These are phyloP conservation scores for Malassezia nana DNA, from an alignment of 1,284 basidiomycete genomes.

Conservation along the genomic window DNA sequence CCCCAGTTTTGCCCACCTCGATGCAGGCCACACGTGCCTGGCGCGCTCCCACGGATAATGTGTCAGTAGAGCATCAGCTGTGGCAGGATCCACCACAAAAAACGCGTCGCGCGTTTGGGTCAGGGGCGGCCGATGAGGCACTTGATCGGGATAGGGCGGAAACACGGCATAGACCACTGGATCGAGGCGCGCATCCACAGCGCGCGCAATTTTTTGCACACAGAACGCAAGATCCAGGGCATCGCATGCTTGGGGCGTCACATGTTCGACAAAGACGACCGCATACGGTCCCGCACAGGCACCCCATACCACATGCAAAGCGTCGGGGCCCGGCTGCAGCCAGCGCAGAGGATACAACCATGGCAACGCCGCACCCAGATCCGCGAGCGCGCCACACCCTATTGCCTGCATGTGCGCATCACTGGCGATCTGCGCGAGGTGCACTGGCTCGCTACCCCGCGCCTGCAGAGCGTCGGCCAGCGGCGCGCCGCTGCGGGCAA, in stretches of 20 bases:
- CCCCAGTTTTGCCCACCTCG: background rate
- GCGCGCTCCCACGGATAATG: constrained; percentile 1
- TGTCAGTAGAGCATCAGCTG: background rate
- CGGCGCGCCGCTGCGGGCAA: background rate
- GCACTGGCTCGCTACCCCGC: background rate
- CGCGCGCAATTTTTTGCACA: background rate
- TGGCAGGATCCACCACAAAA: constrained; percentile 3
- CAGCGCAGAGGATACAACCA: background rate
- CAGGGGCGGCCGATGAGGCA: background rate
- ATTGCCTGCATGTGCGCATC: background rate
- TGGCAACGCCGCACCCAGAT: background rate
- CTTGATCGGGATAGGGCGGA: background rate
- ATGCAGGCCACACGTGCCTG: background rate
- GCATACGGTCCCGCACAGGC: background rate
- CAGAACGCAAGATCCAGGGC: background rate
- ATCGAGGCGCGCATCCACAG: background rate
- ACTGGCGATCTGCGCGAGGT: background rate
- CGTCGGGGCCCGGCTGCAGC: background rate
- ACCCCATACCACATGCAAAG: background rate
- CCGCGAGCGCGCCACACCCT: background rate
- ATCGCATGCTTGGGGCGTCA: background rate
- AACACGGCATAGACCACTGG: background rate
- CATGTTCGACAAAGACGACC: constrained; percentile 11
- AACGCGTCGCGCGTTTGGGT: background rate
- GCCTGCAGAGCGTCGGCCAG: background rate